phyloP scores from a whole-genome alignment of 1,284 basidiomycete species.

The Trichosporon sp. region DNA sequence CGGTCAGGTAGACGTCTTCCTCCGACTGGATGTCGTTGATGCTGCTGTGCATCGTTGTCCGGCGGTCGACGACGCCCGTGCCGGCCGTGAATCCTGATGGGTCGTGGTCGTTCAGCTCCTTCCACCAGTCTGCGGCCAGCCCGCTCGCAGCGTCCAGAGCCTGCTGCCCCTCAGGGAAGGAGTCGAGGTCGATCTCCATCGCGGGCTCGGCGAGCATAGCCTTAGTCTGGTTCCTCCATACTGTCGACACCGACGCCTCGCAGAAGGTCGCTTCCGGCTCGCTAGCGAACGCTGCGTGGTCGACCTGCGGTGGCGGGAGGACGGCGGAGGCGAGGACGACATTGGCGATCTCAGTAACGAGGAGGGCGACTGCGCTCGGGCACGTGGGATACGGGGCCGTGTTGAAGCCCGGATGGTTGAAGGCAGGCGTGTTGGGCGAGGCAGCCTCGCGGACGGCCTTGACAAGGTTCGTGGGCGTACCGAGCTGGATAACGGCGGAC shows the following conservation, averaged over 20 bases:
- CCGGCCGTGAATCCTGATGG: slow-evolving; percentile 5
- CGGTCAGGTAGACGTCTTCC: slow-evolving; percentile 41
- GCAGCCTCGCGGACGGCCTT: slow-evolving; percentile 29
- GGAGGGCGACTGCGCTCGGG: slow-evolving; percentile 32
- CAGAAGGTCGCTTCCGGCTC: slow-evolving; percentile 8
- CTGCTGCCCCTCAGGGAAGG: slow-evolving; percentile 13
- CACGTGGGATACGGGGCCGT: slow-evolving; percentile 33
- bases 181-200: slow-evolving; percentile 10
- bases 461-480: slow-evolving; percentile 31
- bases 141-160: slow-evolving; percentile 25
- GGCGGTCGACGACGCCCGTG: neutral
- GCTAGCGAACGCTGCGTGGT: slow-evolving; percentile 25
- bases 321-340: slow-evolving; percentile 36
- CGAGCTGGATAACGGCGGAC: slow-evolving; percentile 22
- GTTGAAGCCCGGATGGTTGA: slow-evolving; percentile 19
- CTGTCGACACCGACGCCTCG: slow-evolving; percentile 12
- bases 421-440: slow-evolving; percentile 15
- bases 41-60: slow-evolving; percentile 15
- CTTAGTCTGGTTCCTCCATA: slow-evolving; percentile 28
- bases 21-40: slow-evolving; percentile 32
- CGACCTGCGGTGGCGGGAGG: slow-evolving; percentile 19
- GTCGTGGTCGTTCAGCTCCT: slow-evolving; percentile 28
- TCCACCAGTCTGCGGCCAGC: slow-evolving; percentile 38
- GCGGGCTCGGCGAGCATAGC: slow-evolving; percentile 24
- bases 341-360: slow-evolving; percentile 37